Percentiles rank a stretch among this genome's conserved stretches.
These are phyloP conservation scores for Brassica hybrid DNA, from an alignment of 441 rosid genomes.

Conservation along the genomic window DNA sequence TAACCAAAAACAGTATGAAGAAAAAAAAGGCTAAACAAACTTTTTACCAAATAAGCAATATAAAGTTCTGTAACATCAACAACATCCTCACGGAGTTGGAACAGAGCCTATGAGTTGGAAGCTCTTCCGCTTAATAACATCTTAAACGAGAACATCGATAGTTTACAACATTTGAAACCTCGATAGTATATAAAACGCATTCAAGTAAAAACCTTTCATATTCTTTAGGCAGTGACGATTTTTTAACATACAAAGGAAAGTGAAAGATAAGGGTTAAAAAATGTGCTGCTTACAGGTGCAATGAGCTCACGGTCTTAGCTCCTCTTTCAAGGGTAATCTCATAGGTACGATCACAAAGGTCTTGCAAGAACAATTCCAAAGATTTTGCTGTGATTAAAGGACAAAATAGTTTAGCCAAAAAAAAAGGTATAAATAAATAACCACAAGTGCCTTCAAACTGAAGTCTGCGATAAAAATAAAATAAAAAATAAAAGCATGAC, in stretches of 20 bases:
- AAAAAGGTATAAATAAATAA: neutral
- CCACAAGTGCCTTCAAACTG: neutral
- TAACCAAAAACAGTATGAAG: neutral
- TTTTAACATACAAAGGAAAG: slow-evolving; percentile 1
- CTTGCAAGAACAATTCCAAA: slow-evolving; percentile 93
- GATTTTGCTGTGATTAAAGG: slow-evolving; percentile 71
- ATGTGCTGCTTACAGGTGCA: slow-evolving; percentile 74
- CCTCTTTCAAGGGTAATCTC: slow-evolving; percentile 89
- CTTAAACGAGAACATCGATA: slow-evolving; percentile 18
- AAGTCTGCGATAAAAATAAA: neutral
- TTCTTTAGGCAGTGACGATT: neutral
- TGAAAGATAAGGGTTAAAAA: neutral
- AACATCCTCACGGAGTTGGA: slow-evolving; percentile 28
- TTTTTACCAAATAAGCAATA: slow-evolving; percentile 30
- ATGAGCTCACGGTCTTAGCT: slow-evolving; percentile 84
- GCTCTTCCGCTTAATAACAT: slow-evolving; percentile 27
- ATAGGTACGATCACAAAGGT: slow-evolving; percentile 90
- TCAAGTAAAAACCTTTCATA: slow-evolving; percentile 6
- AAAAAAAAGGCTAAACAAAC: neutral
- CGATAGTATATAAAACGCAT: slow-evolving; percentile 1
- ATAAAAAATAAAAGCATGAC: slow-evolving; percentile 34
- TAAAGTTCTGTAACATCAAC: slow-evolving; percentile 27
- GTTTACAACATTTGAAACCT: slow-evolving; percentile 6
- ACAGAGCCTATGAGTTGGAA: slow-evolving; percentile 26
- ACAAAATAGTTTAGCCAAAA: neutral